Percentiles rank a stretch among this genome's conserved stretches.
phyloP scores from a whole-genome alignment of 129 eudicot genomes.

The Chrysanthemum seticuspe region DNA sequence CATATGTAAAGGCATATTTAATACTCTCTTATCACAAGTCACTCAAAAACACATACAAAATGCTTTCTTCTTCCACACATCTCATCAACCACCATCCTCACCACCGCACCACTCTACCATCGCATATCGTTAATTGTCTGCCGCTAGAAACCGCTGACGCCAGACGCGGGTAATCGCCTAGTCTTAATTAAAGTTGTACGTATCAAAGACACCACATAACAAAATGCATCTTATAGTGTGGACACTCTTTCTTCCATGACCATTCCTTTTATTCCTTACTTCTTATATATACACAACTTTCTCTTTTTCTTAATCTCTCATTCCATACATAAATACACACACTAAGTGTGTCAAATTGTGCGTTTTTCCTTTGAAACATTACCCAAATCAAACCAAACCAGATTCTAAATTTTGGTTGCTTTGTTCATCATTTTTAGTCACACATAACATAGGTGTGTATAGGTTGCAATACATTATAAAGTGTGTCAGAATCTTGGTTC shows the following conservation, averaged over 20 bases:
- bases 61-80: too few relatives aligned
- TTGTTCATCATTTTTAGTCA: slow-evolving; percentile 34
- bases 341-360: slow-evolving; percentile 9
- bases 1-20: too few relatives aligned
- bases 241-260: slow-evolving; percentile 36
- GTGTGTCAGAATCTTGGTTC: slow-evolving; percentile 66
- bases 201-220: slow-evolving; percentile 9
- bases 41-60: too few relatives aligned
- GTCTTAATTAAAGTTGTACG: not conserved
- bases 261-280: slow-evolving; percentile 37
- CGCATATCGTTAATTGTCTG: too few relatives aligned
- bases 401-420: slow-evolving; percentile 39
- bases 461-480: slow-evolving; percentile 30
- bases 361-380: slow-evolving; percentile 21
- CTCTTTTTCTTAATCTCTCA: slow-evolving; percentile 28
- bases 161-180: too few relatives aligned
- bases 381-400: slow-evolving; percentile 40
- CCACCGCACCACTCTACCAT: too few relatives aligned
- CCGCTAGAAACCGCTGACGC: too few relatives aligned
- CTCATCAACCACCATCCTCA: too few relatives aligned
- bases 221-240: slow-evolving; percentile 34
- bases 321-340: slow-evolving; percentile 17
- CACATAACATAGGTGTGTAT: slow-evolving; percentile 20
- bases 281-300: slow-evolving; percentile 22
- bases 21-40: too few relatives aligned